phyloP scores from a whole-genome alignment of 2,329 filamentous ascomycete genomes.

The Stemphylium lycopersici region DNA sequence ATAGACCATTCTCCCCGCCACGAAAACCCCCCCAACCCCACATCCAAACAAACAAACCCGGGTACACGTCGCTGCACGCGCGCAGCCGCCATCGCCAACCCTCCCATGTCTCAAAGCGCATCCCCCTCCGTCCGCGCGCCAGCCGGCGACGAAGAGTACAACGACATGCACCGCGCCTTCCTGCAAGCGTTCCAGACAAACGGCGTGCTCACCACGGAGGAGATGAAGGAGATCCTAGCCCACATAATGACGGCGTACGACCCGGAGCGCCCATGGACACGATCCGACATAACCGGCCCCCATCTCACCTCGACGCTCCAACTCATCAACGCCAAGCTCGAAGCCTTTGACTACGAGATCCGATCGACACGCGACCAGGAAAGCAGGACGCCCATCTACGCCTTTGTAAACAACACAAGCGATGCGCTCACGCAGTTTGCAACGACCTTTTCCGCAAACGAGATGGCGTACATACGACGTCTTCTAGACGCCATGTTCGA shows the following conservation, averaged over 20 bases:
- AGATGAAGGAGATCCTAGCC: slow-evolving; percentile 76
- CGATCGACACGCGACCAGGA: slow-evolving; percentile 73
- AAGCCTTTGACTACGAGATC: slow-evolving; percentile 86
- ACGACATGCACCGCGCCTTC: slow-evolving; percentile 79
- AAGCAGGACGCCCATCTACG: slow-evolving; percentile 72
- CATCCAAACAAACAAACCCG: not conserved
- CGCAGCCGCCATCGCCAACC: not conserved
- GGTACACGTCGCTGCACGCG: not conserved
- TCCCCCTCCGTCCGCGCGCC: slow-evolving; percentile 21
- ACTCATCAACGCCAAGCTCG: slow-evolving; percentile 73
- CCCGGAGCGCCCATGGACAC: slow-evolving; percentile 54
- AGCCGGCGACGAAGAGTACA: slow-evolving; percentile 25
- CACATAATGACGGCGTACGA: slow-evolving; percentile 69
- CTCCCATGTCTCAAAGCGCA: slow-evolving; percentile 22
- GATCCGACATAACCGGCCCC: slow-evolving; percentile 70
- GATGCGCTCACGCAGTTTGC: slow-evolving; percentile 87
- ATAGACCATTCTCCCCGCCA: not conserved
- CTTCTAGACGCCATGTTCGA: slow-evolving; percentile 92
- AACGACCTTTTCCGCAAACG: slow-evolving; percentile 78
- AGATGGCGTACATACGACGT: slow-evolving; percentile 88
- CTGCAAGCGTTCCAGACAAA: slow-evolving; percentile 85
- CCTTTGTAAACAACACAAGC: slow-evolving; percentile 85
- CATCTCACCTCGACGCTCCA: slow-evolving; percentile 73
- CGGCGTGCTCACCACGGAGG: slow-evolving; percentile 75
- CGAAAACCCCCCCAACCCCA: not conserved